Base-by-base conservation (phyloP, 345 rosid genomes). In the Tarenaya hassleriana region DNA sequence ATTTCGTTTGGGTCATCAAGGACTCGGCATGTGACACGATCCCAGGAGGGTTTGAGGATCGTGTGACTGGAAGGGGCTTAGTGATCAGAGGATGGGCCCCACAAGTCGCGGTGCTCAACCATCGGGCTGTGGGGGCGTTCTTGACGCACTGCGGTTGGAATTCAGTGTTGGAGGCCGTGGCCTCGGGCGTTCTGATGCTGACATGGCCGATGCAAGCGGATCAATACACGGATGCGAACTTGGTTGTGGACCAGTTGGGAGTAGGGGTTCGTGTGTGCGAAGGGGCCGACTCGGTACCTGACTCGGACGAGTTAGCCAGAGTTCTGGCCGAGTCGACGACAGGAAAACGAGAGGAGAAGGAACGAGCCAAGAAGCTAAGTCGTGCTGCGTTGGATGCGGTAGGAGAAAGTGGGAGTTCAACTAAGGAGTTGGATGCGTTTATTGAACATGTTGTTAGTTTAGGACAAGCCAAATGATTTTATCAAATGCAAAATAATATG, bases 131-230 rank as follows among this genome's bases (percentile, higher is more conserved):
- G 10, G 86, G 81, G 0, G 75, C 73, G 43, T 82, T 79, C 68
- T 21, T 81, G 59, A 81, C 84, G 16, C 86, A 81, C 21, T 84
- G 84, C 13, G 84, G 88, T 16, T 84, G 94, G 84, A 81, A 81
- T 64, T 84, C 86, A 3, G 66, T 66, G 10, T 18, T 85, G 0
- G 95, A 85, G 32, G 78, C 71, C 5, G 15, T 79, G 0, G 69
- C 61, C 0, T 77, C 73, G 0, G 84, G 88, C 0, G 80, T 84
- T 29, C 41, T 69, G 8, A 68, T 88, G 83, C 67, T 82, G 43
- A 62, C 83, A 6, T 85, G 89, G 88, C 87, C 89, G 0, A 77
- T 82, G 80, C 54, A 65, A 16, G 82, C 84, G 0, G 88, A 84
- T 59, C 95, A 84, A 47, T 82, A 56, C 38, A 41, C 55, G 4